Evolutionary conservation across 2,329 filamentous ascomycete genomes (phyloP), one percentile per base, ranked within the genome.

Genomic region (Tolypocladium pustulatum): DNA sequence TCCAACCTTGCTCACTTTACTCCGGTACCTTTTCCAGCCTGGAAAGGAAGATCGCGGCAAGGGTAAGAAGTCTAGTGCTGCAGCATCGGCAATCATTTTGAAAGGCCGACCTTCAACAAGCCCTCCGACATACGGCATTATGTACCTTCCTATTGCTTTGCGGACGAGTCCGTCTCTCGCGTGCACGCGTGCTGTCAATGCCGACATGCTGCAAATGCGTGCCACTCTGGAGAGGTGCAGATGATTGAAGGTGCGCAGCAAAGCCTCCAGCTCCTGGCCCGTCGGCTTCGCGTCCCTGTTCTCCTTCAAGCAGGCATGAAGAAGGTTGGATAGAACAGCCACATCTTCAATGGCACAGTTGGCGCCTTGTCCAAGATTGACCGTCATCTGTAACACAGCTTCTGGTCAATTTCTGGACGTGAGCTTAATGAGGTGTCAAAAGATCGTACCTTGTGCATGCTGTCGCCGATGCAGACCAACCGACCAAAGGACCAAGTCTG

Each of bases 281-380:
- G 55, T 32, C 6, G 46, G 46, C 10, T 40, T 57, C 13, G 15
- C 34, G 4, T 17, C 12, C 20, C 13, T 13, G n/a, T 34, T 52
- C 13, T 13, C 9, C 13, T 13, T 25, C 12, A 58, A 36, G 7
- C 8, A 38, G 13, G 17, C 32, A 30, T n/a, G 46, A 0, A 58
- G 32, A 2, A 37, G 38, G 15, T 58, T 58, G 38, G 38, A 46
- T 12, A 58, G 25, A 32, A 53, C 51, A 20, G 57, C 57, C 9
- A 34, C 57, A 22, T 58, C 57, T 58, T 58, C 57, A 25, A 58
- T 58, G 10, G 57, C 57, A 22, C 57, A 54, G 32, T 58, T 58
- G 13, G 57, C 57, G 22, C 57, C 57, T 49, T 58, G 57, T 20
- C 57, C 57, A 2, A 58, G 25, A 30, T 58, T 54, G 27, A 53